Evolutionary conservation across 78 protist species (phyloP), one percentile per base, ranked within the genome.

Genomic region (Polysphondylium violaceum): DNA sequence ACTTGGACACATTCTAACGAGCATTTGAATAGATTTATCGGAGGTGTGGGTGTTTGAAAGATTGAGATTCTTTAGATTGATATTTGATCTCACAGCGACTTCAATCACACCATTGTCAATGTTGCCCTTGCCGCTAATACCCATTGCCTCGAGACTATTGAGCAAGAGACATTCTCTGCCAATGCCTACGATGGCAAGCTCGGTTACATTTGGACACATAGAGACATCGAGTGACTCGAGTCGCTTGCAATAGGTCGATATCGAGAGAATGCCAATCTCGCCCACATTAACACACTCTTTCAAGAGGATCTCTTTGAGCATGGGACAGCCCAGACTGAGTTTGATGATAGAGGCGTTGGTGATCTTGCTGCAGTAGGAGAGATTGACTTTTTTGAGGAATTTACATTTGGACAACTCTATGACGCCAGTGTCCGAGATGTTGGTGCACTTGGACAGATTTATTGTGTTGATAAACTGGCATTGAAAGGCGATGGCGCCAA

Each of bases 181-280:
- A 59, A 83, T 83, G 9, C 91, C 91, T 31, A 83, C 43, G 4
- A 83, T 83, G 0, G 81, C 23, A 14, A 83, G 29, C 29, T 83
- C 91, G 3, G 91, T 69, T 2, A 83, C 91, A 3, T 58, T 6
- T 2, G 76, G 71, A 23, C 91, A 83, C 25, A 59, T 50, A 0
- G 77, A 27, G 7, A 83, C 76, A 27, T 83, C 53, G 12, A 83
- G 40, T 16, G 21, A 16, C 19, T 60, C 43, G 16, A 83, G 50
- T 12, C 35, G 31, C 58, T 83, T 83, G 17, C 91, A 83, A 43
- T 83, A 83, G 29, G 91, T 83, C 4, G 79, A 69, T 11, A 83
- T 38, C 0, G 91, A 58, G 0, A 83, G 47, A 36, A 83, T 55
- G 31, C 79, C 79, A 12, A 83, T 44, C 33, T 83, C 91, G 31